phyloP scores from a whole-genome alignment of 306 rosid genomes.

The Trifolium pratense region DNA sequence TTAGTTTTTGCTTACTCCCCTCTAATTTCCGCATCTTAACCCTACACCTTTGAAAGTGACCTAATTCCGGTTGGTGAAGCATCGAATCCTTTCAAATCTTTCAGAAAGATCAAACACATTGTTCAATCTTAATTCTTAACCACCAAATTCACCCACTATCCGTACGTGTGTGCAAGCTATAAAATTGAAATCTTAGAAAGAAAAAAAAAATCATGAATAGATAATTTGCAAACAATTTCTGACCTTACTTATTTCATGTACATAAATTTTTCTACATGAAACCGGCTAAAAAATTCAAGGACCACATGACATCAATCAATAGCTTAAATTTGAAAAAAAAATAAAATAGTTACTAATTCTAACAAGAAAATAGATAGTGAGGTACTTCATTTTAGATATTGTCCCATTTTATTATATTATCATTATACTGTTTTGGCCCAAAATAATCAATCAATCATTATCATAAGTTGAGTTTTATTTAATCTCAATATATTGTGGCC shows the following conservation, averaged over 20 bases:
- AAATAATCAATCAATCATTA: conserved; percentile 30
- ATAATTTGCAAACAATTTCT: conserved; percentile 21
- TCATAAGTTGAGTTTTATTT: conserved; percentile 33
- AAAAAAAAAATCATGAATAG: neutral
- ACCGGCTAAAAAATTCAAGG: conserved; percentile 13
- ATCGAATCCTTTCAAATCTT: conserved; percentile 37
- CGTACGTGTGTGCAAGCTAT: conserved; percentile 41
- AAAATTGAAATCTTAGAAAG: conserved; percentile 15
- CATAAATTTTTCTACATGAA: conserved; percentile 22
- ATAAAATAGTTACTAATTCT: conserved; percentile 22
- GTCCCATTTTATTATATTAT: conserved; percentile 46
- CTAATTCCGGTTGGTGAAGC: conserved; percentile 15
- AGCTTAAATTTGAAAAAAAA: conserved; percentile 40
- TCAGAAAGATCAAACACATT: conserved; percentile 38
- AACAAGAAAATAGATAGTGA: conserved; percentile 39
- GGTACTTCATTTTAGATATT: conserved; percentile 35
- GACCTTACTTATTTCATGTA: conserved; percentile 16
- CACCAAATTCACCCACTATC: conserved; percentile 58
- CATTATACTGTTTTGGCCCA: conserved; percentile 45
- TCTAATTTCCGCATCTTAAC: conserved; percentile 2
- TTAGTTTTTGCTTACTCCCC: neutral
- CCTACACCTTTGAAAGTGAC: conserved; percentile 41
- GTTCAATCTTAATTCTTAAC: conserved; percentile 46
- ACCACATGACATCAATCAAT: conserved; percentile 37
- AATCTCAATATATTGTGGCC: conserved; percentile 29